A percentile compares a stretch with the other conserved stretches of the same genome.
Conservation (phyloP, 768 basidiomycete species). For the Xerocomus spinulosus region DNA sequence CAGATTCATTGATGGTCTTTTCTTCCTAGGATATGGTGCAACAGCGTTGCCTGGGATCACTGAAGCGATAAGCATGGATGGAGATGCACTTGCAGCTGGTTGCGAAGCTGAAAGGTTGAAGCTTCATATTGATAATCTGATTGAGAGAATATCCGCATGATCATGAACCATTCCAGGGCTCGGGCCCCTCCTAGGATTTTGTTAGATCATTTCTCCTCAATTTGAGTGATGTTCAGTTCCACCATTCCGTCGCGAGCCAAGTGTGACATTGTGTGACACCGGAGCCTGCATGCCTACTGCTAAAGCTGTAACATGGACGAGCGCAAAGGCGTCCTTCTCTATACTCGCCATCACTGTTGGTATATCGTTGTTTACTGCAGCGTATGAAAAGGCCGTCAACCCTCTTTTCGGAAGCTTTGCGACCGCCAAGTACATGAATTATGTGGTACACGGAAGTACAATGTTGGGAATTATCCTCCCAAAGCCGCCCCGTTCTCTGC, state of each 20-base stretch:
- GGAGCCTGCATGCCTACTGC: conserved; percentile 7
- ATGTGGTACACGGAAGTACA: conserved; percentile 36
- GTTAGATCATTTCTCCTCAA: no score
- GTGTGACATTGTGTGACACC: no score
- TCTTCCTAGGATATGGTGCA: conserved; percentile 66
- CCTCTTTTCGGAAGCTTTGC: conserved; percentile 67
- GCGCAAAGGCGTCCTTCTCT: conserved; percentile 17
- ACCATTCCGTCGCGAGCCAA: no score
- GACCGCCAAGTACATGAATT: conserved; percentile 45
- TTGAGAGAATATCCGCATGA: conserved; percentile 34
- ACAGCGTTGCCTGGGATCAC: conserved; percentile 81
- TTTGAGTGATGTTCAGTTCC: no score
- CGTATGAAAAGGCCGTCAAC: conserved; percentile 58
- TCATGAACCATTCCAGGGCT: no score
- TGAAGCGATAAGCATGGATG: conserved; percentile 71
- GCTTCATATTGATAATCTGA: conserved; percentile 48
- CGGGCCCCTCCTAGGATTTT: no score
- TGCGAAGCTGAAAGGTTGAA: conserved; percentile 61
- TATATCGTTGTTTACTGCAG: conserved; percentile 55
- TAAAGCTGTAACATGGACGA: conserved; percentile 10
- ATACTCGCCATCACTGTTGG: conserved; percentile 26
- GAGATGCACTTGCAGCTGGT: conserved; percentile 56
- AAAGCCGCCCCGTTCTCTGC: conserved; percentile 21
- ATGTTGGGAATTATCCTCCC: conserved; percentile 32
- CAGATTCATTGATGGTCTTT: conserved; percentile 1